Evolutionary conservation across 75 land plant species (phyloP), one percentile per base, ranked within the genome.

Genomic region (Picea glauca): DNA sequence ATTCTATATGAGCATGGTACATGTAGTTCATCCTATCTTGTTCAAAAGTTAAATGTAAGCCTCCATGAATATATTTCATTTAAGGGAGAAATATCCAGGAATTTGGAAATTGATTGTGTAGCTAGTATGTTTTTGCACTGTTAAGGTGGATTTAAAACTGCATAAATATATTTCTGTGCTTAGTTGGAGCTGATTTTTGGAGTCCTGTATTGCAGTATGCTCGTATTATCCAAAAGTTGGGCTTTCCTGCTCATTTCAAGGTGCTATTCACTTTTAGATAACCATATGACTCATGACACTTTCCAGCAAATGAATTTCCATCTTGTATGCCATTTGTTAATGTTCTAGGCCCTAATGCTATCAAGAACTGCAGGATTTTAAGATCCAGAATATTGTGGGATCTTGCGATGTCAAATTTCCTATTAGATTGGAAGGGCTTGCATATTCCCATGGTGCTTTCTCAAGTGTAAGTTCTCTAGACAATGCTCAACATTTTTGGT

Each of bases 381-480:
- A 85, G 79, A 87, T 87, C 76, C 88, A 87, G 81, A 87, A 87
- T 81, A 87, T 87, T 65, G 88, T 87, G 20, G 88, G 88, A 59
- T 87, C 88, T 20, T 87, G 88, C 77, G 88, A 87, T 76, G 88
- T 87, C 35, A 87, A 87, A 73, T 87, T 87, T 66, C 88, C 88
- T 1, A 86, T 87, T 46, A 85, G 88, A 50, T 76, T 87, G 61
- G 88, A 87, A 78, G 88, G 88, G 35, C 84, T 87, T 50, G 88
- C 88, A 18, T 87, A 85, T 78, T 77, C 88, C 32, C 88, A 87
- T 56, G 88, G 88, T 58, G 88, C 87, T 68, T 87, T 87, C 58
- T 87, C 88, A 72, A 87, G 88, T 65, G 88, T 87, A 86, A 85
- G 88, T 50, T n/a, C 21, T 23, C 15, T 30, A 15, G 33, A 8